A percentile compares a stretch with the other conserved stretches of the same genome.
Evolutionary conservation across 2,329 filamentous ascomycete genomes (phyloP).

Genomic region (Arthrobotrys entomopaga): DNA sequence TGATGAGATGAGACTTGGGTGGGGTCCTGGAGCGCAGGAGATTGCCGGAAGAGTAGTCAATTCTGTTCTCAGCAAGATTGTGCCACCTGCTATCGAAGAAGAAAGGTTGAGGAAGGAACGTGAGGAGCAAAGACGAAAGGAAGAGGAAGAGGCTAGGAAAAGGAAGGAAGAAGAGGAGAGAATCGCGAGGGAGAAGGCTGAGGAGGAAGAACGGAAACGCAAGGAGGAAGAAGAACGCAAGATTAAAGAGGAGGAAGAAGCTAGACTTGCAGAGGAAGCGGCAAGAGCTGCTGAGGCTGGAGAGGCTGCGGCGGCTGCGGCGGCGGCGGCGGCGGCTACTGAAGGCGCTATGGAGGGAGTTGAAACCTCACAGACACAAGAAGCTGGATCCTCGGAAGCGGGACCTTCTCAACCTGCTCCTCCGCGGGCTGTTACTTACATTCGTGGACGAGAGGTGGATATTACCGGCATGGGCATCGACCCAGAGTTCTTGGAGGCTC

Average conservation of each 20-base stretch:
- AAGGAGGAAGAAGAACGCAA: constrained; percentile 78
- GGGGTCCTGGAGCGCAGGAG: constrained; percentile 74
- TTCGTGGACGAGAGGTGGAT: constrained; percentile 87
- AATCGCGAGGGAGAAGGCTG: constrained; percentile 74
- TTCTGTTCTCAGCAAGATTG: constrained; percentile 76
- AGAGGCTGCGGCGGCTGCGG: constrained; percentile 65
- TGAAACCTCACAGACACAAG: constrained; percentile 66
- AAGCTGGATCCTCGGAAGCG: constrained; percentile 61
- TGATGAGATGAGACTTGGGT: constrained; percentile 88
- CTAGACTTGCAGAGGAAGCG: constrained; percentile 71
- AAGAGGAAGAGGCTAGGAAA: constrained; percentile 70
- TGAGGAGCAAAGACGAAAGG: constrained; percentile 67
- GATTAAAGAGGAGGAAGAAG: constrained; percentile 70
- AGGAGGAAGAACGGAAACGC: constrained; percentile 74
- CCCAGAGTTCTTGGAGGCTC: constrained; percentile 89
- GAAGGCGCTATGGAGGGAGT: constrained; percentile 78
- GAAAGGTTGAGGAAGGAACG: constrained; percentile 76
- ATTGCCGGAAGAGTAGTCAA: constrained; percentile 75
- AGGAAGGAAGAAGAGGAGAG: constrained; percentile 74
- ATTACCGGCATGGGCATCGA: constrained; percentile 96
- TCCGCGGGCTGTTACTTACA: constrained; percentile 78
- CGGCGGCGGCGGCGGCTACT: constrained; percentile 62
- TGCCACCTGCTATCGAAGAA: constrained; percentile 84
- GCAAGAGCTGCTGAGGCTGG: constrained; percentile 66
- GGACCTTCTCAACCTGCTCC: constrained; percentile 66